A percentile compares a stretch with the other conserved stretches of the same genome.
Conservation (phyloP, 2,329 filamentous ascomycete genomes). For the Ilyonectria robusta region DNA sequence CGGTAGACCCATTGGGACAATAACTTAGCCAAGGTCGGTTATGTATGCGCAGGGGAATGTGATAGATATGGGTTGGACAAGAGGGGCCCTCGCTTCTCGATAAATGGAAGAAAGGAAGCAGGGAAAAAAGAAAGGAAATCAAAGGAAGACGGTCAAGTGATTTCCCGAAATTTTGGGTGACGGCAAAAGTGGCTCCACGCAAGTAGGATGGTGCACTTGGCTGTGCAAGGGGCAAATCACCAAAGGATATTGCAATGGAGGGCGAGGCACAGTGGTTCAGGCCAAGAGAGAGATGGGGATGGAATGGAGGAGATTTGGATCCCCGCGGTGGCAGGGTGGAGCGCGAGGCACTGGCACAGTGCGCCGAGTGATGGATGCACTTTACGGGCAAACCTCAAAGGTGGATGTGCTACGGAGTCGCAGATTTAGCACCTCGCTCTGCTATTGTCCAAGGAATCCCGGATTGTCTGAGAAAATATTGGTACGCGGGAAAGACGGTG, state of each 20-base stretch:
- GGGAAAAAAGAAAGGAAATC: conserved; percentile 4
- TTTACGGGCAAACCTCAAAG: background rate
- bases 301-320: background rate
- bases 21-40: background rate
- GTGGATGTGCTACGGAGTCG: background rate
- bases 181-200: conserved; percentile 10
- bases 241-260: conserved; percentile 6
- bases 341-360: background rate
- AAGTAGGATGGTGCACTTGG: conserved; percentile 12
- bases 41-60: background rate
- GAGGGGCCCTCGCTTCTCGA: background rate
- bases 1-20: background rate
- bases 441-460: background rate
- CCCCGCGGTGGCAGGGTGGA: background rate
- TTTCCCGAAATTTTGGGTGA: conserved; percentile 16
- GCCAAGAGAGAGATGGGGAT: background rate
- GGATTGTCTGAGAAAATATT: background rate
- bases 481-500: background rate
- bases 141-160: conserved; percentile 19
- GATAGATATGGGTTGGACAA: background rate
- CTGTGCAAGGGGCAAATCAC: background rate
- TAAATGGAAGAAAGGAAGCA: background rate
- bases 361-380: background rate
- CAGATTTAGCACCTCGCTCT: background rate
- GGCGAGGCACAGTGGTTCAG: background rate